A percentile compares a stretch with the other conserved stretches of the same genome.
These are phyloP conservation scores for Phlyctochytrium arcticum DNA, from an alignment of 192 early-diverging fungal genomes.

Conservation along the genomic window DNA sequence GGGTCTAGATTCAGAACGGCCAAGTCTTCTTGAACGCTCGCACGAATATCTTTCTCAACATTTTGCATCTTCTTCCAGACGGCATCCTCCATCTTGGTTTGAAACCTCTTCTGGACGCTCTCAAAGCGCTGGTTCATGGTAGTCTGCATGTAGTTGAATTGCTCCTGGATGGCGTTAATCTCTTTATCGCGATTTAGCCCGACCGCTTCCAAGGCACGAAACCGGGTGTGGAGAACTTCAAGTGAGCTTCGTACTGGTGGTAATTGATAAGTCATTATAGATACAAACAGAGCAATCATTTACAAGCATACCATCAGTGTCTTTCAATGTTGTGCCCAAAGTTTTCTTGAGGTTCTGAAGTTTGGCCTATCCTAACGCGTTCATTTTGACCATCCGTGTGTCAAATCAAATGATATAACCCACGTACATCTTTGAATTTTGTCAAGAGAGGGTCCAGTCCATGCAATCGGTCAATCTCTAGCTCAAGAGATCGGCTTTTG, in stretches of 20 bases:
- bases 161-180: constrained; percentile 34
- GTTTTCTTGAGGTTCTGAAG: constrained; percentile 34
- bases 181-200: constrained; percentile 26
- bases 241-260: constrained; percentile 22
- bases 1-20: constrained; percentile 14
- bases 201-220: constrained; percentile 28
- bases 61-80: constrained; percentile 23
- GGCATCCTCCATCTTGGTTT: constrained; percentile 24
- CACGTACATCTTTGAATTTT: constrained; percentile 15
- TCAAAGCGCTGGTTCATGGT: constrained; percentile 28
- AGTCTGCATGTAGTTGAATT: constrained; percentile 17
- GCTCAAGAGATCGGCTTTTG: constrained; percentile 28
- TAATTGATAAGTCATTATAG: not conserved
- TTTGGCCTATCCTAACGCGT: constrained; percentile 17
- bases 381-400: constrained; percentile 4
- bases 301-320: constrained; percentile 13
- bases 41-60: constrained; percentile 29
- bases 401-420: not conserved
- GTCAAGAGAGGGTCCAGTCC: constrained; percentile 30
- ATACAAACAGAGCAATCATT: not conserved
- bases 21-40: constrained; percentile 28
- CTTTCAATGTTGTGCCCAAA: constrained; percentile 30
- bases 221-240: constrained; percentile 27
- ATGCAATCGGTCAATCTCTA: constrained; percentile 42
- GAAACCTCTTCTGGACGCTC: constrained; percentile 10